A percentile compares a stretch with the other conserved stretches of the same genome.
These are phyloP conservation scores for Crithidia brevicula DNA, from an alignment of 208 protist species.

Conservation along the genomic window DNA sequence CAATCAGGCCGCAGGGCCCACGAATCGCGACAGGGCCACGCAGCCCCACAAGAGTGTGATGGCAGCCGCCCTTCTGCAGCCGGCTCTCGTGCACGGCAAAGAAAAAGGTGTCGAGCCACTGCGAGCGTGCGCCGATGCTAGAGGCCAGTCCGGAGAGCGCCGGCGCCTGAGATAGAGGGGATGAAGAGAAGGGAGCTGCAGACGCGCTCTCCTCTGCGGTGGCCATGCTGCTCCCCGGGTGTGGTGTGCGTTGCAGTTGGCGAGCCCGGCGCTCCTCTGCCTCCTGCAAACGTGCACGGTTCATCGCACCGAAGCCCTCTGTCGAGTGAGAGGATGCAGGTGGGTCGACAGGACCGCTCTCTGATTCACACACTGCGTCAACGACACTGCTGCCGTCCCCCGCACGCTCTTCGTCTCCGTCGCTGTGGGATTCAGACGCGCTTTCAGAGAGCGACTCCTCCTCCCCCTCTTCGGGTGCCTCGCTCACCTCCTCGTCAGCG, in stretches of 20 bases:
- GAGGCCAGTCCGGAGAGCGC: not conserved
- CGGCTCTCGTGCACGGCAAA: slow-evolving; percentile 60
- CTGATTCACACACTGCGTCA: no score
- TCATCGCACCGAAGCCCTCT: slow-evolving; percentile 21
- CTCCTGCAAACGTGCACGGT: slow-evolving; percentile 7
- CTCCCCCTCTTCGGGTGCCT: not conserved
- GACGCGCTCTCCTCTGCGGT: no score
- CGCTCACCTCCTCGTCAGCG: not conserved
- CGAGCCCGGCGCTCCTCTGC: not conserved
- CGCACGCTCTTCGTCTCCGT: no score
- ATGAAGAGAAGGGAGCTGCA: no score
- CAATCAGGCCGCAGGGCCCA: slow-evolving; percentile 75
- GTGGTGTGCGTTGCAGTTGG: not conserved
- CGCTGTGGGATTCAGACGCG: not conserved
- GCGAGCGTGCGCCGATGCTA: slow-evolving; percentile 24
- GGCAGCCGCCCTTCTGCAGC: slow-evolving; percentile 34
- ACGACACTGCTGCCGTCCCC: no score
- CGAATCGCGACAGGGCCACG: slow-evolving; percentile 64
- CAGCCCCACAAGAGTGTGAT: slow-evolving; percentile 74
- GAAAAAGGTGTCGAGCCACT: slow-evolving; percentile 54
- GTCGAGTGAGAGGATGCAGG: no score
- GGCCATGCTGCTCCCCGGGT: no score
- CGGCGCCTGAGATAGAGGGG: no score
- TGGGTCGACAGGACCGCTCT: no score
- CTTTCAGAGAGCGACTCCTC: not conserved